These are phyloP conservation scores for Tricholoma hemisulphureum DNA, from an alignment of 768 basidiomycete genomes.

Conservation along the genomic window DNA sequence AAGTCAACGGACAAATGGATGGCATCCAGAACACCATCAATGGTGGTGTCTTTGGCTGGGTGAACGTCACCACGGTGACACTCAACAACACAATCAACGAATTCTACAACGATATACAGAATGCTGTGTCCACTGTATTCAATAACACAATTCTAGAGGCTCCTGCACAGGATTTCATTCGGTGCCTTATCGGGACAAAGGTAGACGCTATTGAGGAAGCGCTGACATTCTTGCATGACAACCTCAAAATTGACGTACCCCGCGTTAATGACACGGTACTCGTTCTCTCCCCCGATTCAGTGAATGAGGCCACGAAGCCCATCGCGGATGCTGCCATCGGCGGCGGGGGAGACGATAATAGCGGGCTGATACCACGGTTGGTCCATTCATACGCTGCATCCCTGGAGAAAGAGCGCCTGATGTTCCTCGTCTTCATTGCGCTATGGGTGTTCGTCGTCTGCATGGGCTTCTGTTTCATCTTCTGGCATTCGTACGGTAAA, in stretches of 20 bases:
- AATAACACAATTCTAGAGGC: conserved; percentile 78
- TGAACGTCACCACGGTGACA: conserved; percentile 83
- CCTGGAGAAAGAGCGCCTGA: conserved; percentile 77
- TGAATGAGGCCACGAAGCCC: conserved; percentile 75
- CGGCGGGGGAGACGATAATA: conserved; percentile 45
- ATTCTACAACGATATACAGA: conserved; percentile 86
- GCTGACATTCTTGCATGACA: conserved; percentile 87
- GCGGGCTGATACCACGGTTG: conserved; percentile 70
- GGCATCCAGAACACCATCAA: conserved; percentile 75
- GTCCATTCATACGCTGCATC: conserved; percentile 70
- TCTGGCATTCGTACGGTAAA: conserved; percentile 69
- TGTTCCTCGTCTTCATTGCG: conserved; percentile 79
- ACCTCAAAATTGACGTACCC: conserved; percentile 79
- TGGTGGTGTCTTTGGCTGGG: conserved; percentile 90
- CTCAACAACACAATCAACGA: conserved; percentile 83
- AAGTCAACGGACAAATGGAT: conserved; percentile 71
- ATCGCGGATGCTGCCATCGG: conserved; percentile 84
- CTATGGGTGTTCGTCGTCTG: conserved; percentile 84
- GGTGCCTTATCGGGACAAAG: conserved; percentile 89
- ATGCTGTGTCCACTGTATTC: conserved; percentile 74
- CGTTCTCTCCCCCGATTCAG: conserved; percentile 66
- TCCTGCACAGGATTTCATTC: conserved; percentile 84
- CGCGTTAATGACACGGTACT: conserved; percentile 73
- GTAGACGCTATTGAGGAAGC: conserved; percentile 83
- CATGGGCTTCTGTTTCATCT: conserved; percentile 67